Percentiles rank a stretch among this genome's conserved stretches.
Evolutionary conservation across 768 basidiomycete species (phyloP).

Genomic region (Epithele typhae): DNA sequence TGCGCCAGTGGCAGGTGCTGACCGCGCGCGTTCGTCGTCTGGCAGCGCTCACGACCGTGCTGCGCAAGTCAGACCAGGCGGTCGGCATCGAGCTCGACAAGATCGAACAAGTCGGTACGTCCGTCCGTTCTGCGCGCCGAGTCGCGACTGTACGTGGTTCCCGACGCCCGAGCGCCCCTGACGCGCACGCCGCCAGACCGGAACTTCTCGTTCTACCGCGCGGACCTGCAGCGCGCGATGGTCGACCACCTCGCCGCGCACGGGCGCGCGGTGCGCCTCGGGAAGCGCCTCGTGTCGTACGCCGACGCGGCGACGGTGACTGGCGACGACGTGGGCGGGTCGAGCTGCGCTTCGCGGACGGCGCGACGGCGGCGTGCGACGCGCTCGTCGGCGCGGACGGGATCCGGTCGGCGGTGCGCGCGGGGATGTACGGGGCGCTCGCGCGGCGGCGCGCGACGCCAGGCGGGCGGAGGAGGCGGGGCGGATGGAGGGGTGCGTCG

Average conservation of each 20-base stretch:
- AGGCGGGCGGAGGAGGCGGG: background rate
- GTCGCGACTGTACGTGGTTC: no score
- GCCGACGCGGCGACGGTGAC: background rate
- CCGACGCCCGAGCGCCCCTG: no score
- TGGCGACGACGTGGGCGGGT: no score
- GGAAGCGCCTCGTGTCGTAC: constrained; percentile 16
- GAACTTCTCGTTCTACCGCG: constrained; percentile 13
- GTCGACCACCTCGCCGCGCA: constrained; percentile 7
- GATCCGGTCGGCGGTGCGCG: constrained; percentile 16
- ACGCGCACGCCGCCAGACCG: background rate
- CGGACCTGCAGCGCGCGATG: constrained; percentile 14
- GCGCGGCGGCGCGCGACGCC: background rate
- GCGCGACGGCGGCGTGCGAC: constrained; percentile 20
- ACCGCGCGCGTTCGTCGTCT: background rate
- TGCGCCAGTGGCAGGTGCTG: background rate
- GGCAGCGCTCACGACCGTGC: background rate
- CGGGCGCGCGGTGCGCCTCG: constrained; percentile 10
- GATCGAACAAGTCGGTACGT: background rate
- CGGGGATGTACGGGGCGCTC: constrained; percentile 1
- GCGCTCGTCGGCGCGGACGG: constrained; percentile 27
- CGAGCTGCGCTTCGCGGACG: constrained; percentile 21
- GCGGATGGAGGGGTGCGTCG: background rate
- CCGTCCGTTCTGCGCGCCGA: no score
- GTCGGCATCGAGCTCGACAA: background rate
- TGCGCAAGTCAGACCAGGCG: constrained; percentile 10